Percentiles rank a stretch among this genome's conserved stretches.
phyloP scores from a whole-genome alignment of 208 protist genomes.

The Leishmania braziliensis region DNA sequence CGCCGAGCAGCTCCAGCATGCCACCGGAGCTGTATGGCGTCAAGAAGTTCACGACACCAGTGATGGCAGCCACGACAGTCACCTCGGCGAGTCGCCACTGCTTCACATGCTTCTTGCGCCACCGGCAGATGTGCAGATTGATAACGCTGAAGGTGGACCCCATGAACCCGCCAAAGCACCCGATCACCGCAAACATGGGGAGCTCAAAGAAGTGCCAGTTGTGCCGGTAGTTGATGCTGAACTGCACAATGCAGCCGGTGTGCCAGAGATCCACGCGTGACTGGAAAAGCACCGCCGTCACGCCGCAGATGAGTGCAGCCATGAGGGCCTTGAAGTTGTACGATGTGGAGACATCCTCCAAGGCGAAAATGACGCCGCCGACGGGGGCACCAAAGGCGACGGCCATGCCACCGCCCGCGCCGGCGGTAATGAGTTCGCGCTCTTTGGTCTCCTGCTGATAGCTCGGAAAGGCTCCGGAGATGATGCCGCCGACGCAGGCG shows the following conservation, averaged over 20 bases:
- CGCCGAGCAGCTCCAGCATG: slow-evolving; percentile 67
- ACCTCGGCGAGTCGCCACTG: slow-evolving; percentile 79
- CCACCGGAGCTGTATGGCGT: slow-evolving; percentile 62
- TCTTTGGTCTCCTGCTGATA: slow-evolving; percentile 63
- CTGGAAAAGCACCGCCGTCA: slow-evolving; percentile 83
- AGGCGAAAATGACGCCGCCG: slow-evolving; percentile 74
- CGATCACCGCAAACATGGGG: slow-evolving; percentile 65
- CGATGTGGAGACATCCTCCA: slow-evolving; percentile 82
- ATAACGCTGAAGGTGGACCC: slow-evolving; percentile 67
- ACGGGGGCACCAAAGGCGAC: slow-evolving; percentile 84
- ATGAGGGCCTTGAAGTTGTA: slow-evolving; percentile 91
- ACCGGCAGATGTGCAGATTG: slow-evolving; percentile 58
- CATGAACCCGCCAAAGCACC: slow-evolving; percentile 70
- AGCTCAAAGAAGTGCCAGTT: slow-evolving; percentile 86
- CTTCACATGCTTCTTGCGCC: slow-evolving; percentile 56
- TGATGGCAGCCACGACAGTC: slow-evolving; percentile 52
- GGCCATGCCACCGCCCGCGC: slow-evolving; percentile 67
- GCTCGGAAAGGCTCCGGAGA: slow-evolving; percentile 60
- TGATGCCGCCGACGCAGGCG: slow-evolving; percentile 69
- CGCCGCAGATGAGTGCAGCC: slow-evolving; percentile 84
- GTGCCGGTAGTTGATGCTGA: slow-evolving; percentile 85
- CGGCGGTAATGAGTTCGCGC: slow-evolving; percentile 72
- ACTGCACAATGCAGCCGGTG: slow-evolving; percentile 79
- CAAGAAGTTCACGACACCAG: slow-evolving; percentile 66
- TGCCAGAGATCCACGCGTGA: slow-evolving; percentile 72